Conservation (phyloP, 2,329 filamentous ascomycete genomes). For the Fusarium equiseti region DNA sequence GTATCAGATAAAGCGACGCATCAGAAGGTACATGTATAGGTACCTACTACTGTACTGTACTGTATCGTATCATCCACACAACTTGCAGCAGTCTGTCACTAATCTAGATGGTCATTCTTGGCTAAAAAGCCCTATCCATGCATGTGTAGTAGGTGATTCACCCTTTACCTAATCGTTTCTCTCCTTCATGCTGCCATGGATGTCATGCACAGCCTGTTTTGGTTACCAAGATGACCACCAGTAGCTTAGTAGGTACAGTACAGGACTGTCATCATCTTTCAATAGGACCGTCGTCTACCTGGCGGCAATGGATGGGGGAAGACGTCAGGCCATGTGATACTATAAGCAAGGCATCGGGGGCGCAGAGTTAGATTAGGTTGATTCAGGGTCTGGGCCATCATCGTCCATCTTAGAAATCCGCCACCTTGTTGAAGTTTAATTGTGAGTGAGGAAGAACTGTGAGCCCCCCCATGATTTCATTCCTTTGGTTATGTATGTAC, state of each 20-base stretch:
- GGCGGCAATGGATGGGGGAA: neutral
- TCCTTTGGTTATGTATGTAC: neutral
- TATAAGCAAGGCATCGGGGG: slow-evolving; percentile 11
- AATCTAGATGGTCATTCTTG: slow-evolving; percentile 11
- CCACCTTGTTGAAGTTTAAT: slow-evolving; percentile 41
- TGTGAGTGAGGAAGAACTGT: neutral
- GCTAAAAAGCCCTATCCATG: neutral
- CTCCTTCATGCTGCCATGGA: neutral
- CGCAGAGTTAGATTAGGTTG: slow-evolving; percentile 1
- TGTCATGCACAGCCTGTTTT: slow-evolving; percentile 19
- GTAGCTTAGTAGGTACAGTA: neutral
- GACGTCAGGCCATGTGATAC: slow-evolving; percentile 27
- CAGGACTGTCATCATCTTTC: neutral
- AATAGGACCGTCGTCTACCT: neutral
- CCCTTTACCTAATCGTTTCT: slow-evolving; percentile 4
- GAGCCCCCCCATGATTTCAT: neutral
- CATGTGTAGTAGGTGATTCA: slow-evolving; percentile 2
- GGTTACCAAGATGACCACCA: slow-evolving; percentile 1
- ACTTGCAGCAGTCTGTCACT: slow-evolving; percentile 5
- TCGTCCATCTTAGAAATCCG: slow-evolving; percentile 25
- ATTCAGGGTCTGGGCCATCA: slow-evolving; percentile 23
- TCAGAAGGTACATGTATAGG: neutral
- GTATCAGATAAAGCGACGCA: slow-evolving; percentile 34
- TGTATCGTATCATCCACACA: neutral
- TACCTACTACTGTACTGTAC: too few species aligned